Conservation (phyloP, 2,329 filamentous ascomycete species). For the Stenocarpella maydis region DNA sequence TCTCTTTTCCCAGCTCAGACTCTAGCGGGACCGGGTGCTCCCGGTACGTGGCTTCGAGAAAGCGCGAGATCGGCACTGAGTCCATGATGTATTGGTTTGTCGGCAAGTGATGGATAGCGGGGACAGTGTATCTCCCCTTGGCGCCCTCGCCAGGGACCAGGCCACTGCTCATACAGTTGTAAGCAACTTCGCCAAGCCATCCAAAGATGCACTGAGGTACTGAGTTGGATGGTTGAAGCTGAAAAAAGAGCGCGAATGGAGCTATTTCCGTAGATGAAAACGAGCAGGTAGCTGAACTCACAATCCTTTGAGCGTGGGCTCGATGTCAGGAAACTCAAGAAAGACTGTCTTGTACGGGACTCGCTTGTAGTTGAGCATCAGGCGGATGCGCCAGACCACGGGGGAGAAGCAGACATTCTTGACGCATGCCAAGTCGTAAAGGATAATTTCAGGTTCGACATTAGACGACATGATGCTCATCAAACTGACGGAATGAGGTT, state of each 20-base stretch:
- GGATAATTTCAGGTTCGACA: conserved; percentile 23
- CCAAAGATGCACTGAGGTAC: too few species aligned
- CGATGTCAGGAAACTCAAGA: conserved; percentile 4
- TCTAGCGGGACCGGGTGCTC: conserved; percentile 41
- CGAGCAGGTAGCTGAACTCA: neutral
- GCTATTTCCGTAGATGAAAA: neutral
- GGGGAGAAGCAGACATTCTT: conserved; percentile 20
- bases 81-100: conserved; percentile 51
- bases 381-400: neutral
- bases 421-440: conserved; percentile 27
- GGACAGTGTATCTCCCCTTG: conserved; percentile 49
- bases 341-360: neutral
- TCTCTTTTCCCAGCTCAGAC: neutral
- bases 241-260: too few species aligned
- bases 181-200: neutral
- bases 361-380: conserved; percentile 15
- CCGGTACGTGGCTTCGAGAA: conserved; percentile 51
- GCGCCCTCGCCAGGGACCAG: neutral
- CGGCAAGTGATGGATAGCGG: conserved; percentile 50
- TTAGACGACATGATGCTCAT: neutral
- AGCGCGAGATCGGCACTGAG: conserved; percentile 48
- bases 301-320: conserved; percentile 4
- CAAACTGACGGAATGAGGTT: neutral
- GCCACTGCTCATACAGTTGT: neutral
- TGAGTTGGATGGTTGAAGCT: too few species aligned